Conservation (phyloP, 352 stramenopile species). For the Plasmopara viticola region DNA sequence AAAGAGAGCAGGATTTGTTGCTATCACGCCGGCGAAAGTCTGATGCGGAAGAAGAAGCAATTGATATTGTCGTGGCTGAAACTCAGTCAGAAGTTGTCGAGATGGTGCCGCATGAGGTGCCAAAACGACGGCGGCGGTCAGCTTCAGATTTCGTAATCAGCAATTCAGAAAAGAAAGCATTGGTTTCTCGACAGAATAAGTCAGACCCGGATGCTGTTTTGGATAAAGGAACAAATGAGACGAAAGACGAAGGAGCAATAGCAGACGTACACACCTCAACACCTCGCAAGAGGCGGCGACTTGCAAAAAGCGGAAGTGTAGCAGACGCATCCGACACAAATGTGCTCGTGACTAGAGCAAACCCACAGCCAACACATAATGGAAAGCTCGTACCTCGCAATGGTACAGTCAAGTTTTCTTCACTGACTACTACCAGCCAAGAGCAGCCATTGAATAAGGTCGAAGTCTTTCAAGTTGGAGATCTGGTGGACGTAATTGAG, state of each 20-base stretch:
- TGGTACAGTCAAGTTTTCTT: constrained; percentile 9
- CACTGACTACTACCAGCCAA: constrained; percentile 14
- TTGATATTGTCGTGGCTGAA: constrained; percentile 12
- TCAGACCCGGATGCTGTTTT: constrained; percentile 1
- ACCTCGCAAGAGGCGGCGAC: constrained; percentile 14
- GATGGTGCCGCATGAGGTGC: constrained; percentile 1
- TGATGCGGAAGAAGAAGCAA: neutral
- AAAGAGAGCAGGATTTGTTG: neutral
- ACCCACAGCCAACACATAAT: constrained; percentile 6
- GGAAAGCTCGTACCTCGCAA: constrained; percentile 1
- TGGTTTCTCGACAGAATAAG: neutral
- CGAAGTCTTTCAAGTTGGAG: constrained; percentile 42
- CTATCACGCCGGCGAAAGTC: constrained; percentile 1
- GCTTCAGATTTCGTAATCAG: constrained; percentile 1
- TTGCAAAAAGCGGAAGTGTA: constrained; percentile 5
- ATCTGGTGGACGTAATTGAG: constrained; percentile 82
- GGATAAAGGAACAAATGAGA: constrained; percentile 3
- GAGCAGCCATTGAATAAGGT: constrained; percentile 12
- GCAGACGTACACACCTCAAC: constrained; percentile 5
- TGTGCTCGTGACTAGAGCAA: neutral
- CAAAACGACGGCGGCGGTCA: constrained; percentile 5
- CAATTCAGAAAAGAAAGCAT: neutral
- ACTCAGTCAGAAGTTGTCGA: constrained; percentile 14
- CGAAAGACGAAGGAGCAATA: constrained; percentile 3
- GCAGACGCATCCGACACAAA: constrained; percentile 1